Evolutionary conservation across 345 rosid species (phyloP).

Genomic region (Murraya koenigii): DNA sequence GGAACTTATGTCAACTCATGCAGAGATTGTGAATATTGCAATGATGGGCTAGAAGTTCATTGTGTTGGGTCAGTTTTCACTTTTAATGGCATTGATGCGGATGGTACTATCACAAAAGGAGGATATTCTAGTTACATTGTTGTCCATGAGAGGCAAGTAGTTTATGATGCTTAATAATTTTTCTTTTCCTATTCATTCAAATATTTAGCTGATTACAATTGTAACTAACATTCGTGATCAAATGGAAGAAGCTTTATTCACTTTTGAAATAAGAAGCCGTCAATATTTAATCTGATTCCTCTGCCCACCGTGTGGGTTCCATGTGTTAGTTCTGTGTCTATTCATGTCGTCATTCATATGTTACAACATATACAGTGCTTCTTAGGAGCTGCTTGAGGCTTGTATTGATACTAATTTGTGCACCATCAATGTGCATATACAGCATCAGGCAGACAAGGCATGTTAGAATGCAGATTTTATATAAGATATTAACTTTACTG

Average conservation of each 20-base stretch:
- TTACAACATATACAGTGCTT: neutral
- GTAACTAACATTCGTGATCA: neutral
- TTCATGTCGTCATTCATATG: neutral
- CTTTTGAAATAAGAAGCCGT: neutral
- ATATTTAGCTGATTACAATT: neutral
- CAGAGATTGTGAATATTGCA: conserved; percentile 69
- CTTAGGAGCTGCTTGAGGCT: neutral
- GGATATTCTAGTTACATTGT: conserved; percentile 80
- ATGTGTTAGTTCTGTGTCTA: neutral
- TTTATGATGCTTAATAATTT: neutral
- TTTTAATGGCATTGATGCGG: conserved; percentile 65
- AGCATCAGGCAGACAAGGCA: neutral
- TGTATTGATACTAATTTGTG: neutral
- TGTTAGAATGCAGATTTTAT: neutral
- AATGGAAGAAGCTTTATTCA: neutral
- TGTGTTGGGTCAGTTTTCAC: conserved; percentile 58
- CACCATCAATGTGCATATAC: neutral
- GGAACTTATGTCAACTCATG: conserved; percentile 90
- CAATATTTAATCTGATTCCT: neutral
- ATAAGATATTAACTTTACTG: neutral
- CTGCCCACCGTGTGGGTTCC: neutral
- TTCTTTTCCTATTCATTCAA: neutral
- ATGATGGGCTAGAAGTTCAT: conserved; percentile 45
- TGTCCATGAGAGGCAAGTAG: conserved; percentile 64
- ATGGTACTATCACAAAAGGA: conserved; percentile 78